Conservation (phyloP, 2,329 filamentous ascomycete genomes). For the Cercospora citrullina region DNA sequence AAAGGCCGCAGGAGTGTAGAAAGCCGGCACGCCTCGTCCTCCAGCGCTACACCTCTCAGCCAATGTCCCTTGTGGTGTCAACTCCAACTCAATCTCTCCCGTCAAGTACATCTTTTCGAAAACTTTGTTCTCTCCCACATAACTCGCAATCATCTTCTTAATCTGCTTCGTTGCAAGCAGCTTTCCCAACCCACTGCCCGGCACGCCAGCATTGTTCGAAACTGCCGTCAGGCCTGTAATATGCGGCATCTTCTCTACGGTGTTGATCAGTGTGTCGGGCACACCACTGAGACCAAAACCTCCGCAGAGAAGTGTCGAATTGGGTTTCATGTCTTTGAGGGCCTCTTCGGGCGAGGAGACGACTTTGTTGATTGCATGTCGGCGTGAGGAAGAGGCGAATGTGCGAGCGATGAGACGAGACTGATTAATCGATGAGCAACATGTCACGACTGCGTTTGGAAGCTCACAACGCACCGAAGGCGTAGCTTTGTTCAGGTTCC, state of each 20-base stretch:
- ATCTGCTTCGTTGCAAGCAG: slow-evolving; percentile 70
- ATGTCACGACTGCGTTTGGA: not conserved
- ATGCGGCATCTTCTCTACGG: slow-evolving; percentile 61
- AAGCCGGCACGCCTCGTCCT: slow-evolving; percentile 73
- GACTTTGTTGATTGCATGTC: slow-evolving; percentile 33
- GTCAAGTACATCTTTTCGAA: slow-evolving; percentile 73
- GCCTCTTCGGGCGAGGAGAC: slow-evolving; percentile 62
- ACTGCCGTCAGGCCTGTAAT: slow-evolving; percentile 67
- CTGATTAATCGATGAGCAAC: slow-evolving; percentile 16
- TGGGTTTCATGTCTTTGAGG: slow-evolving; percentile 68
- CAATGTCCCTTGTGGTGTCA: slow-evolving; percentile 74
- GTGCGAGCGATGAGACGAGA: slow-evolving; percentile 27
- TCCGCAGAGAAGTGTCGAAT: slow-evolving; percentile 70
- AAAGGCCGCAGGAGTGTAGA: slow-evolving; percentile 72
- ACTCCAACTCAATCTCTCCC: slow-evolving; percentile 72
- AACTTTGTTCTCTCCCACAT: slow-evolving; percentile 74
- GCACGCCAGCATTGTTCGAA: slow-evolving; percentile 76
- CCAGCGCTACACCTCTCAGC: slow-evolving; percentile 71
- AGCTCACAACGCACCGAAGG: slow-evolving; percentile 16
- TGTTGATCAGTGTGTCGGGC: slow-evolving; percentile 69
- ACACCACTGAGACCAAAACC: slow-evolving; percentile 83
- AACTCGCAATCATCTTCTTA: slow-evolving; percentile 70
- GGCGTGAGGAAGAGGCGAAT: slow-evolving; percentile 28
- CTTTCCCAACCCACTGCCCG: slow-evolving; percentile 67
- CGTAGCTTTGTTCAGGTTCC: slow-evolving; percentile 25